Conservation (phyloP, 139 green algal species). For the Tetraselmis chui region DNA sequence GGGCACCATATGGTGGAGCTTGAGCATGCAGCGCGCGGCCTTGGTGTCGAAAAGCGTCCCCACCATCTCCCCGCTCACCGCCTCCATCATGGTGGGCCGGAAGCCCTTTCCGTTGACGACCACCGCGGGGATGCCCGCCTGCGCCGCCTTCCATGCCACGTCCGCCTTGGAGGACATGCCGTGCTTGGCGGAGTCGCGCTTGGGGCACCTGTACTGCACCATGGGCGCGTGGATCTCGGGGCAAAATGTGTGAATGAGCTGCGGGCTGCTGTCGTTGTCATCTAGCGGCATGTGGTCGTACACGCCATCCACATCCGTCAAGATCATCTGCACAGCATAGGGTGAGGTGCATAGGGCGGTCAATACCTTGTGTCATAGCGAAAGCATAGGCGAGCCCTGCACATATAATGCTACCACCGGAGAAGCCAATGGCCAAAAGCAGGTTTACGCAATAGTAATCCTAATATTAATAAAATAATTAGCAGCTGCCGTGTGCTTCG, state of each 20-base stretch:
- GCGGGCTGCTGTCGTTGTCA: background rate
- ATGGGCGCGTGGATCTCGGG: constrained; percentile 31
- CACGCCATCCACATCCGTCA: constrained; percentile 56
- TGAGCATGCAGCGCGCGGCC: background rate
- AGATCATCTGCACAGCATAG: constrained; percentile 32
- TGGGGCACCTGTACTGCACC: constrained; percentile 7
- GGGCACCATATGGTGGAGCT: background rate
- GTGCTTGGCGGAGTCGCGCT: constrained; percentile 12
- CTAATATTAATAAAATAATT: no score
- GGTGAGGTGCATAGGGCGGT: no score
- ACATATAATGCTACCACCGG: no score
- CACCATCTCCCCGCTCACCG: constrained; percentile 28
- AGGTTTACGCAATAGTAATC: no score
- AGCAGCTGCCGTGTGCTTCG: no score
- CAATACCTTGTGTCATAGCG: no score
- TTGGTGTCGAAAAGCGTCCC: constrained; percentile 48
- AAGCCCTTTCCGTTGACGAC: constrained; percentile 42
- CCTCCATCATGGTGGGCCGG: background rate
- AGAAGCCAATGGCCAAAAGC: no score
- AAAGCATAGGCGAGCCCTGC: no score
- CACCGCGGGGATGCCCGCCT: constrained; percentile 33
- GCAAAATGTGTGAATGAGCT: constrained; percentile 38
- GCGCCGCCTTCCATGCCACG: constrained; percentile 41
- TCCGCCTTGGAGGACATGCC: constrained; percentile 55
- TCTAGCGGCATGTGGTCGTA: constrained; percentile 11